Conservation (phyloP, 2,329 filamentous ascomycete genomes). For the Mycosphaerella sp. region DNA sequence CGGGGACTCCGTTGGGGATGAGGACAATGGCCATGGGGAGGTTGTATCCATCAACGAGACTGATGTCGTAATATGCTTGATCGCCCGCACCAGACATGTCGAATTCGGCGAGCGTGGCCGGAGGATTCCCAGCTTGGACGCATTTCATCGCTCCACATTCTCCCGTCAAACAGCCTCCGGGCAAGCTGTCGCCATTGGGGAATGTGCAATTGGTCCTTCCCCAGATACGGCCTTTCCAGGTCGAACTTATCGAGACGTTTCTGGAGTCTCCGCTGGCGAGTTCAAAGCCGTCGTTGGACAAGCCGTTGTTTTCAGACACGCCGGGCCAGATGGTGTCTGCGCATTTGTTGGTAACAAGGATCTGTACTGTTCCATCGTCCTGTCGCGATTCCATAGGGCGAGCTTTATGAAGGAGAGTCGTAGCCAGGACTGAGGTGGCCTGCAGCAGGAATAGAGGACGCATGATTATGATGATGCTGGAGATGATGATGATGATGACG, state of each 20-base stretch:
- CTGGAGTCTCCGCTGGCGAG: constrained; percentile 53
- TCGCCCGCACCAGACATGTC: constrained; percentile 61
- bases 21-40: constrained; percentile 58
- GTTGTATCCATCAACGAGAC: constrained; percentile 79
- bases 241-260: constrained; percentile 58
- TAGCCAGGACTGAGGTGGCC: neutral
- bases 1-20: constrained; percentile 51
- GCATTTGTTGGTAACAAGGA: constrained; percentile 67
- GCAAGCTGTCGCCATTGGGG: constrained; percentile 53
- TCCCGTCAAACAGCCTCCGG: constrained; percentile 58
- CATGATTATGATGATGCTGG: neutral
- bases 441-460: neutral
- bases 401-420: neutral
- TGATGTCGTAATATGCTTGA: constrained; percentile 79
- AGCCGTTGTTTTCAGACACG: constrained; percentile 61
- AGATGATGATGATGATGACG: neutral
- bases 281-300: constrained; percentile 59
- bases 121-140: constrained; percentile 54
- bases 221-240: constrained; percentile 80
- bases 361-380: constrained; percentile 37
- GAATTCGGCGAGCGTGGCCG: constrained; percentile 74
- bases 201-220: constrained; percentile 78
- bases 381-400: neutral
- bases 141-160: constrained; percentile 70
- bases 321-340: constrained; percentile 67